Evolutionary conservation across 441 rosid genomes (phyloP).

Genomic region (Arabidopsis hybrid): DNA sequence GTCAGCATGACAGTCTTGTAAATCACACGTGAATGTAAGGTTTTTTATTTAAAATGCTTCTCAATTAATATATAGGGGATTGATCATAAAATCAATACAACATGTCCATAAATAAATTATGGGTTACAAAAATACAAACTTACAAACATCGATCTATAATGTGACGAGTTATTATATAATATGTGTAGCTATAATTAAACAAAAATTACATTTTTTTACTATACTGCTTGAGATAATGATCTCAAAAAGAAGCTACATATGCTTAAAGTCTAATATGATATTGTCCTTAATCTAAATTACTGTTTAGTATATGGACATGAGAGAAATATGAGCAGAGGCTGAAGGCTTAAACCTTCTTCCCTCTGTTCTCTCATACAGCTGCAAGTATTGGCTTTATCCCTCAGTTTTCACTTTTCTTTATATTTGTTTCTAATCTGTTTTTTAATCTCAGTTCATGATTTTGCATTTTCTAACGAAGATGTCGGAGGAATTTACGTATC

Average conservation of each 20-base stretch:
- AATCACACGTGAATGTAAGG: no score
- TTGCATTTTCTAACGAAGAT: conserved; percentile 78
- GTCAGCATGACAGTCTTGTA: no score
- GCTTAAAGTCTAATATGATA: conserved; percentile 31
- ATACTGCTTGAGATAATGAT: conserved; percentile 4
- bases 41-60: no score
- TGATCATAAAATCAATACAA: neutral
- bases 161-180: conserved; percentile 18
- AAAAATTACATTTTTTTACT: conserved; percentile 27
- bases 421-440: conserved; percentile 34
- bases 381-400: conserved; percentile 28
- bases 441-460: conserved; percentile 59
- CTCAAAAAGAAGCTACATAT: conserved; percentile 30
- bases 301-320: conserved; percentile 57
- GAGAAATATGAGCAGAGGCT: conserved; percentile 64
- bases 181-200: conserved; percentile 27
- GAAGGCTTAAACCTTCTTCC: conserved; percentile 92
- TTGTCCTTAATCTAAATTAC: conserved; percentile 48
- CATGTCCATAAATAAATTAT: conserved; percentile 24
- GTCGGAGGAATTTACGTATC: conserved; percentile 74
- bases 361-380: conserved; percentile 56
- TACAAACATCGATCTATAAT: conserved; percentile 18
- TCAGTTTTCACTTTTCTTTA: neutral
- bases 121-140: conserved; percentile 31
- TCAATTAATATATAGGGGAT: no score